Evolutionary conservation across 2,329 filamentous ascomycete genomes (phyloP), one percentile per base, ranked within the genome.

Genomic region (Cercospora sesami): DNA sequence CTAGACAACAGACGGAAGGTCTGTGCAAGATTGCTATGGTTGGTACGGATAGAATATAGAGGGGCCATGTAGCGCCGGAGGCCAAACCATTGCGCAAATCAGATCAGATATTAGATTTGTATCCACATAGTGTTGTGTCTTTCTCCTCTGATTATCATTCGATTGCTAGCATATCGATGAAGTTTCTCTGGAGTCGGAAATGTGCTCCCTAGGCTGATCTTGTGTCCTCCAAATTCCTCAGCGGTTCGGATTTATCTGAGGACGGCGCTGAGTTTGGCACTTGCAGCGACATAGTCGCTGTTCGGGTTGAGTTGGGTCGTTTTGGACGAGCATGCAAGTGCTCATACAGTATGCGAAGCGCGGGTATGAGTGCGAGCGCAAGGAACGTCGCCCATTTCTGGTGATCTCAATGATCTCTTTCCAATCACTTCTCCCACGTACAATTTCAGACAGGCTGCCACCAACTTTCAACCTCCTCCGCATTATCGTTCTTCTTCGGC

Each of bases 371-470:
- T 1, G 18, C 18, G 18, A 48, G 42, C 42, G 42, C 10, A 23
- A 8, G 3, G 8, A 14, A 28, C 28, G 48, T 5, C 7, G 12
- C 48, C 26, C 48, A 4, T 53, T 3, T 28, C n/a, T n/a, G 48
- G n/a, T 26, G 48, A 55, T 16, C 6, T 18, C 12, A 16, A 55
- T 26, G 2, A 16, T 16, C 10, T 26, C 23, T 10, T 16, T 26
- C 9, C 10, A 18, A 48, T 28, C 48, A 53, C 1, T 16, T 28
- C 21, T 8, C 26, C 10, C 10, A 1, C 18, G 18, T 3, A 28
- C 6, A 1, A 59, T 59, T 21, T 68, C 65, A 68, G 64, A 64
- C 33, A 42, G 63, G 58, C 64, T 68, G 59, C 69, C 67, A 69
- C 60, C 60, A 67, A 31, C 14, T 55, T 9, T 36, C 31, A 18